Percentiles rank a stretch among this genome's conserved stretches.
Evolutionary conservation across 2,329 filamentous ascomycete genomes (phyloP).

Genomic region (Fusarium chlamydosporum): DNA sequence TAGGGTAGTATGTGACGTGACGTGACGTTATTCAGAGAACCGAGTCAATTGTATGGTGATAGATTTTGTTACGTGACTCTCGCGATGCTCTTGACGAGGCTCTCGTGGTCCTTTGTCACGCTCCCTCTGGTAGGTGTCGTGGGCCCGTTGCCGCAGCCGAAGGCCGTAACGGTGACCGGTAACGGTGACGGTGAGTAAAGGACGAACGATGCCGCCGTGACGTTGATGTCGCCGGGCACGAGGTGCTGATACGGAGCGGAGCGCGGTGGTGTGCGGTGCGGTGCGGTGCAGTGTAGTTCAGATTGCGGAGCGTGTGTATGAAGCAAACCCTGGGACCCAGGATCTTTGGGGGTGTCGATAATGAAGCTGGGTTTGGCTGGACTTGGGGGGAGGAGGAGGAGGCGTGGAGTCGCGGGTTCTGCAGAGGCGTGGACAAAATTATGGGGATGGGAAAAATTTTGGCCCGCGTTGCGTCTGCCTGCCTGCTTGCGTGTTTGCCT

Average conservation of each 20-base stretch:
- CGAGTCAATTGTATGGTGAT: slow-evolving; percentile 21
- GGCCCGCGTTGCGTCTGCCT: slow-evolving; percentile 28
- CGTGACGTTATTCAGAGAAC: slow-evolving; percentile 35
- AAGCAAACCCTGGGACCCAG: slow-evolving; percentile 52
- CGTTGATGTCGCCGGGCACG: slow-evolving; percentile 44
- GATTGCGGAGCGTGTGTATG: slow-evolving; percentile 50
- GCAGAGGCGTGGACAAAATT: slow-evolving; percentile 56
- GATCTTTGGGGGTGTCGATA: slow-evolving; percentile 60
- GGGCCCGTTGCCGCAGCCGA: slow-evolving; percentile 43
- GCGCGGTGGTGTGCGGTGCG: slow-evolving; percentile 42
- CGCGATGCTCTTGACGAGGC: slow-evolving; percentile 32
- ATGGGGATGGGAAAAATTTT: slow-evolving; percentile 45
- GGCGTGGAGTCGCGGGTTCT: slow-evolving; percentile 57
- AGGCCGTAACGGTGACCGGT: slow-evolving; percentile 43
- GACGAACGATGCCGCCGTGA: slow-evolving; percentile 39
- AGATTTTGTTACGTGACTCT: slow-evolving; percentile 27
- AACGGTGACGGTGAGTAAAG: slow-evolving; percentile 41
- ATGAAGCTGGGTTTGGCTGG: slow-evolving; percentile 54
- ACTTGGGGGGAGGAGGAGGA: slow-evolving; percentile 52
- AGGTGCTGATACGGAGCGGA: slow-evolving; percentile 47
- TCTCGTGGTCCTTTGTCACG: slow-evolving; percentile 35
- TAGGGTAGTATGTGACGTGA: slow-evolving; percentile 38
- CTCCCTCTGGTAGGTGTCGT: slow-evolving; percentile 32
- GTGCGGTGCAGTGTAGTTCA: slow-evolving; percentile 47
- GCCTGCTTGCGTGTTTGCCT: slow-evolving; percentile 36